phyloP scores from a whole-genome alignment of 495 filamentous ascomycete species.

The Pseudoneurospora amorphoporcata region DNA sequence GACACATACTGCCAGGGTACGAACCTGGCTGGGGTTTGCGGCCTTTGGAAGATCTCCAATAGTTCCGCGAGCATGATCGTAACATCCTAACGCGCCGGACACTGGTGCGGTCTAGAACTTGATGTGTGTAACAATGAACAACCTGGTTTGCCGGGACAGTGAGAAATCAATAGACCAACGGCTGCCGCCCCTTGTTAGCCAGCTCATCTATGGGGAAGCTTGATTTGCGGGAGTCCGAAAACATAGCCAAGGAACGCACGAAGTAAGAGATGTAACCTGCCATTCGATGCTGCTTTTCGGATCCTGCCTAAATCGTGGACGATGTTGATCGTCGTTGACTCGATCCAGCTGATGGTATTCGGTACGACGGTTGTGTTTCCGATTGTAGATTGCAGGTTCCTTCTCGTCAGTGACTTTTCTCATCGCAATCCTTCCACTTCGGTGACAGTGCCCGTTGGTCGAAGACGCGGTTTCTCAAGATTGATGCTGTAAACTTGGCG shows the following conservation, averaged over 20 bases:
- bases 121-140: not conserved
- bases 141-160: not conserved
- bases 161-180: not conserved
- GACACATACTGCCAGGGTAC: not conserved
- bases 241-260: not conserved
- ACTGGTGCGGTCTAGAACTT: not conserved
- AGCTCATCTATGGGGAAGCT: not conserved
- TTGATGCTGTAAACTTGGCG: not conserved
- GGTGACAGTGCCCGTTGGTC: not conserved
- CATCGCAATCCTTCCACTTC: not conserved
- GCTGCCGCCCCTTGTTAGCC: not conserved
- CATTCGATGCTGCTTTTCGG: not conserved
- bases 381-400: not conserved
- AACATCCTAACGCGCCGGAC: not conserved
- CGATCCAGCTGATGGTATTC: not conserved
- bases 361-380: not conserved
- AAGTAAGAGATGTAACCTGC: not conserved
- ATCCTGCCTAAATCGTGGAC: not conserved
- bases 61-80: not conserved
- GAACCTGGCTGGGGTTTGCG: not conserved
- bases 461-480: not conserved
- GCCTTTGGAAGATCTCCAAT: not conserved
- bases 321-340: not conserved
- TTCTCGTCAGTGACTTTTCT: not conserved
- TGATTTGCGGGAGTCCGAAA: not conserved